Evolutionary conservation across 2,329 filamentous ascomycete species (phyloP).

Genomic region (Colletotrichum horii): DNA sequence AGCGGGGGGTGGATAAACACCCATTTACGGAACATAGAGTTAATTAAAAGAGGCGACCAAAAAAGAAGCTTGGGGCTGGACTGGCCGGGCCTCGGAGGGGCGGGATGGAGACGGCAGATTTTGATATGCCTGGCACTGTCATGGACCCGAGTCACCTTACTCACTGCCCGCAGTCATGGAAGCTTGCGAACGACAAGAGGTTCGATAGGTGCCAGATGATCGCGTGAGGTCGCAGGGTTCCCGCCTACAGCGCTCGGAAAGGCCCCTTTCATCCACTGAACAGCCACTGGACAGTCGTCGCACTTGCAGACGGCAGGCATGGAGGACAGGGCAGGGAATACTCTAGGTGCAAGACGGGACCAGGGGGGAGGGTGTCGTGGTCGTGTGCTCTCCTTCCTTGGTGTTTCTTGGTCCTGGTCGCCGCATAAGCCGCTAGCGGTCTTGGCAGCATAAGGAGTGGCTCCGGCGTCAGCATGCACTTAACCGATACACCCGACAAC

Average conservation of each 20-base stretch:
- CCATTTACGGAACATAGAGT: not conserved
- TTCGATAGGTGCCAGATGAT: not conserved
- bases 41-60: not conserved
- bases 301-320: not conserved
- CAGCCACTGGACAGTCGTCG: not conserved
- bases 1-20: not conserved
- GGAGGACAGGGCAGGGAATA: not conserved
- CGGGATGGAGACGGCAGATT: not conserved
- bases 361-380: not conserved
- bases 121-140: not conserved
- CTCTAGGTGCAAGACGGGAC: not conserved
- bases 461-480: not conserved
- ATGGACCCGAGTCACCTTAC: not conserved
- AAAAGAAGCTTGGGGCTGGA: not conserved
- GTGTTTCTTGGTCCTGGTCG: not conserved
- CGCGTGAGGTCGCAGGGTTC: not conserved
- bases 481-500: too few relatives aligned
- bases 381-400: conserved; percentile 20
- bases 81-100: not conserved
- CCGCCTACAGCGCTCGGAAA: not conserved
- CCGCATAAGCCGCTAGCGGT: conserved; percentile 18
- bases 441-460: conserved; percentile 5
- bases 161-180: not conserved
- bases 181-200: not conserved
- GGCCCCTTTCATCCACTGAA: not conserved